phyloP scores from a whole-genome alignment of 2,329 filamentous ascomycete species.

The Clonostachys sp. region DNA sequence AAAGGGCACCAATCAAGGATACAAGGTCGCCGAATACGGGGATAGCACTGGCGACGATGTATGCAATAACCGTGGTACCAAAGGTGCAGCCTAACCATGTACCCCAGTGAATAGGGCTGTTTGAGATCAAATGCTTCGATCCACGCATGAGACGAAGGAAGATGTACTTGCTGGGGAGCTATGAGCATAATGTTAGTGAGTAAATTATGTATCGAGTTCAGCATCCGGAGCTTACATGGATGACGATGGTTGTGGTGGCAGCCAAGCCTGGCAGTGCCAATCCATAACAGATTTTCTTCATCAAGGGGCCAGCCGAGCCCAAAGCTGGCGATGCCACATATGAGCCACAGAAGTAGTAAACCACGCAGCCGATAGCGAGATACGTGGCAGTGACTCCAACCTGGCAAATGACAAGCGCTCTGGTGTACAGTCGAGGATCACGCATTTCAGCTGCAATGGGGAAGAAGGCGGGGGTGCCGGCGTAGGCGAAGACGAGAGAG shows the following conservation, averaged over 20 bases:
- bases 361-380: conserved; percentile 23
- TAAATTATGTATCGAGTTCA: conserved; percentile 16
- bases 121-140: conserved; percentile 19
- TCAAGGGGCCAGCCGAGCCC: conserved; percentile 31
- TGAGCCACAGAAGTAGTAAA: conserved; percentile 40
- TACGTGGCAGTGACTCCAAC: conserved; percentile 23
- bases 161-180: conserved; percentile 16
- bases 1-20: conserved; percentile 15
- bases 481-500: conserved; percentile 27
- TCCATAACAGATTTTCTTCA: conserved; percentile 40
- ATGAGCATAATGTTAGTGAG: conserved; percentile 4
- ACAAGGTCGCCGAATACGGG: conserved; percentile 19
- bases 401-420: conserved; percentile 16
- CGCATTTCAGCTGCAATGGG: conserved; percentile 25
- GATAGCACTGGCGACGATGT: conserved; percentile 18
- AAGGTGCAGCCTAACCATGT: conserved; percentile 21
- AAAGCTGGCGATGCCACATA: conserved; percentile 41
- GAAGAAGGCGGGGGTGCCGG: conserved; percentile 27
- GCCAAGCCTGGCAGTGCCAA: conserved; percentile 21
- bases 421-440: conserved; percentile 17
- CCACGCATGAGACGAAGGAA: conserved; percentile 17
- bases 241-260: conserved; percentile 17
- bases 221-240: conserved; percentile 13
- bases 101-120: conserved; percentile 19
- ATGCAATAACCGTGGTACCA: conserved; percentile 13